Percentiles rank a stretch among this genome's conserved stretches.
Conservation (phyloP, 2,329 filamentous ascomycete species). For the Colletotrichum paranaense region DNA sequence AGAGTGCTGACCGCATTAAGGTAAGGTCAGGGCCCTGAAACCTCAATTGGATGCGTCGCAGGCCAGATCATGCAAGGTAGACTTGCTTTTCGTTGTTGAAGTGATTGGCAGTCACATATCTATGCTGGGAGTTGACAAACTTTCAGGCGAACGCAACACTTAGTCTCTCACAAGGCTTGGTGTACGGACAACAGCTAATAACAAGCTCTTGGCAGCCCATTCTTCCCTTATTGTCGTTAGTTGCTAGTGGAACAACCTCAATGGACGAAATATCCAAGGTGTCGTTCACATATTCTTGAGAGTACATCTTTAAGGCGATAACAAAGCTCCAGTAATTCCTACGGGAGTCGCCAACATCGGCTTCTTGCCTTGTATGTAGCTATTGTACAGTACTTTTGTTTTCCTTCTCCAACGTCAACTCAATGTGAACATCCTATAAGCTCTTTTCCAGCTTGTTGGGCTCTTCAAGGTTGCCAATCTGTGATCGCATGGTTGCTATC, state of each 20-base stretch:
- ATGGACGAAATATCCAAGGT: not conserved
- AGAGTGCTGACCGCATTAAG: not conserved
- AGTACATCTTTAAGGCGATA: not conserved
- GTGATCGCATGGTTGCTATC: not conserved
- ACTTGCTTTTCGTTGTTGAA: not conserved
- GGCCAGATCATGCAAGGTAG: not conserved
- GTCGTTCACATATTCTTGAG: not conserved
- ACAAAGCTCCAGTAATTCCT: not conserved
- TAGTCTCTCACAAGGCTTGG: not conserved
- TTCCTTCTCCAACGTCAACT: not conserved
- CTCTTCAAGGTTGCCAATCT: not conserved
- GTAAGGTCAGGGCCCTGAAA: not conserved
- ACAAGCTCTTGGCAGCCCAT: not conserved
- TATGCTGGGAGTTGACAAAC: not conserved
- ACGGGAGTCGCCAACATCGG: not conserved
- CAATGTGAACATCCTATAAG: not conserved
- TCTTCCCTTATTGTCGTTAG: not conserved
- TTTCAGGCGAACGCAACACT: not conserved
- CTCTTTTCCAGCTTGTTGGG: not conserved
- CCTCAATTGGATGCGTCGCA: not conserved
- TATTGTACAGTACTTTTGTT: constrained; percentile 31
- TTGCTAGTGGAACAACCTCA: too few relatives aligned
- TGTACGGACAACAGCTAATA: not conserved
- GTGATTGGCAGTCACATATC: not conserved
- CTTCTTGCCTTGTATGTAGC: constrained; percentile 12